These are phyloP conservation scores for Fusarium stilboides DNA, from an alignment of 2,329 filamentous ascomycete species.

Conservation along the genomic window DNA sequence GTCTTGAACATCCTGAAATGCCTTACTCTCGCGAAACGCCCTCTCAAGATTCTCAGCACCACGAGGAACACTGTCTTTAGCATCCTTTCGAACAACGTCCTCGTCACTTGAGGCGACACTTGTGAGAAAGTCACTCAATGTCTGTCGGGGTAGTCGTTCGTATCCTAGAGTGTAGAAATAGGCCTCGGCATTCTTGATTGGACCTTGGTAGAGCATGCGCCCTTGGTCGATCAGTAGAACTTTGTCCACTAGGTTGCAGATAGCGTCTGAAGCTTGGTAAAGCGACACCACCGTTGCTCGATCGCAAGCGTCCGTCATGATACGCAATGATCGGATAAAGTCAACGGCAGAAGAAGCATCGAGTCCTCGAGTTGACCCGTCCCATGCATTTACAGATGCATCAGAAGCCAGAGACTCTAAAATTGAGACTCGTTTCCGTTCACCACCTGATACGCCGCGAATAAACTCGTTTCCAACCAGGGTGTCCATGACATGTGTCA, in stretches of 20 bases:
- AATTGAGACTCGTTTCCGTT: slow-evolving; percentile 84
- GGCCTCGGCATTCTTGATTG: slow-evolving; percentile 70
- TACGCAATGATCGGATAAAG: slow-evolving; percentile 77
- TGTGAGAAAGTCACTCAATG: slow-evolving; percentile 69
- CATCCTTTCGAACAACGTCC: too few species aligned
- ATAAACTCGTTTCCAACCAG: slow-evolving; percentile 79
- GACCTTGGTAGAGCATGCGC: slow-evolving; percentile 76
- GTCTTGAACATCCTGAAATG: slow-evolving; percentile 72
- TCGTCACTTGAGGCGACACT: slow-evolving; percentile 69
- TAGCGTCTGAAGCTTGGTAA: slow-evolving; percentile 60
- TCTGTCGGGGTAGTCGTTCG: slow-evolving; percentile 76
- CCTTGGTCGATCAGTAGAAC: slow-evolving; percentile 83
- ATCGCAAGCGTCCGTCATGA: slow-evolving; percentile 82
- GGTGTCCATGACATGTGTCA: slow-evolving; percentile 80
- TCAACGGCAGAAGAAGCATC: slow-evolving; percentile 85
- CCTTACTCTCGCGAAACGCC: slow-evolving; percentile 73
- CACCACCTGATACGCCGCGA: slow-evolving; percentile 83
- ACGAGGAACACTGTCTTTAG: slow-evolving; percentile 69
- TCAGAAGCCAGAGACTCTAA: slow-evolving; percentile 82
- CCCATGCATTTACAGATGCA: slow-evolving; percentile 81
- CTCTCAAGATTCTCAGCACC: slow-evolving; percentile 76
- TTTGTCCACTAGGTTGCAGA: slow-evolving; percentile 76
- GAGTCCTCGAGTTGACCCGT: slow-evolving; percentile 83
- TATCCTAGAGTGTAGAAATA: slow-evolving; percentile 80
- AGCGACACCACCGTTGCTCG: slow-evolving; percentile 63